Evolutionary conservation across 2,329 filamentous ascomycete genomes (phyloP).

Genomic region (Aspergillus latus): DNA sequence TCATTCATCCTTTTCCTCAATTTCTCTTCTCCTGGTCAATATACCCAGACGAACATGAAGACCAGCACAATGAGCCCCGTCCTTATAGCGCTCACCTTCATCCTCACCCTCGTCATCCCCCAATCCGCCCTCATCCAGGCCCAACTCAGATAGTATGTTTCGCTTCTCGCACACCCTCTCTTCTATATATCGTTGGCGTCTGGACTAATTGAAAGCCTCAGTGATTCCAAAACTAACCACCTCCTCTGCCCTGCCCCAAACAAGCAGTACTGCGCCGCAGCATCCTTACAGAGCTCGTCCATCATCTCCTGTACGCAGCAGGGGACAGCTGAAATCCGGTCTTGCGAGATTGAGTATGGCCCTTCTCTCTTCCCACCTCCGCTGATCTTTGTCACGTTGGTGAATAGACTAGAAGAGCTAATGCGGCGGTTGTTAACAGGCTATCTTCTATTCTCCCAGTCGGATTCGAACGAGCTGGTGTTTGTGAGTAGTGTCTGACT

Average conservation of each 20-base stretch:
- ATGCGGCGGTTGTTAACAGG: constrained; percentile 2
- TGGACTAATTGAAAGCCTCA: constrained; percentile 3
- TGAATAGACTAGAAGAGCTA: too few species aligned
- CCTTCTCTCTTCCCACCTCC: not conserved
- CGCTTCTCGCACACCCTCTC: too few species aligned
- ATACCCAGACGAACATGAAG: not conserved
- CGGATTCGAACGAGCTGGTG: constrained; percentile 15
- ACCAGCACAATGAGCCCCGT: not conserved
- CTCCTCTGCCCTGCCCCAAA: constrained; percentile 22
- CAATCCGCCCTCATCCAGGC: not conserved
- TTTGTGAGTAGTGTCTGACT: constrained; percentile 16
- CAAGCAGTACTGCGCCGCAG: constrained; percentile 20
- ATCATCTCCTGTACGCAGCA: constrained; percentile 20
- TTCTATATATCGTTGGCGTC: too few species aligned
- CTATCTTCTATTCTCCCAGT: constrained; percentile 18
- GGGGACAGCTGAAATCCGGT: constrained; percentile 16
- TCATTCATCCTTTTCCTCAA: not conserved
- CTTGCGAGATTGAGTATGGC: constrained; percentile 23
- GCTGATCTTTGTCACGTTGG: too few species aligned
- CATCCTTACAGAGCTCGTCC: constrained; percentile 18
- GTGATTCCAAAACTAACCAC: constrained; percentile 18
- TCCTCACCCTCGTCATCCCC: not conserved
- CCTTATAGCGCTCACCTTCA: not conserved
- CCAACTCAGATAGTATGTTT: constrained; percentile 18
- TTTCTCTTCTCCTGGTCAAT: not conserved